Evolutionary conservation across 768 basidiomycete genomes (phyloP).

Genomic region (Calocybe cyanea): DNA sequence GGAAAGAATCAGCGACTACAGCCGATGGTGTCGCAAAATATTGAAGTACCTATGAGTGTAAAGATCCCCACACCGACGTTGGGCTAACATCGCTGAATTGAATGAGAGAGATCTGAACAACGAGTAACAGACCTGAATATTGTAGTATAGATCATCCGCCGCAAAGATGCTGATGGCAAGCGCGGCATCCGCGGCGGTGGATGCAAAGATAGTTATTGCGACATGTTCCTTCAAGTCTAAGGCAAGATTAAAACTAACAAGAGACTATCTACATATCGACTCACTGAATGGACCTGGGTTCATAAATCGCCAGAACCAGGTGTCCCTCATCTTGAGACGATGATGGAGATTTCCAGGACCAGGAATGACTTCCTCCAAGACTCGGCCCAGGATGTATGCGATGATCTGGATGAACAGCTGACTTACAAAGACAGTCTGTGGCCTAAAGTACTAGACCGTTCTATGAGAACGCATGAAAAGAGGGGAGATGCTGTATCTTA

Average conservation of each 20-base stretch:
- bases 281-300: constrained; percentile 64
- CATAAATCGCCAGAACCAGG: constrained; percentile 49
- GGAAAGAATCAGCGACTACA: neutral
- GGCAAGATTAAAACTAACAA: neutral
- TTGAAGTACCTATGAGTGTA: constrained; percentile 11
- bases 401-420: constrained; percentile 49
- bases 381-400: constrained; percentile 46
- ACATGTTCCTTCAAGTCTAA: constrained; percentile 56
- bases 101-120: neutral
- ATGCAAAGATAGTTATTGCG: constrained; percentile 57
- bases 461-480: neutral
- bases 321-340: constrained; percentile 27
- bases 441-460: constrained; percentile 41
- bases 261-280: constrained; percentile 15
- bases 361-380: constrained; percentile 37
- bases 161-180: constrained; percentile 59
- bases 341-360: constrained; percentile 27
- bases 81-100: neutral
- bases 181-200: constrained; percentile 56
- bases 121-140: constrained; percentile 20
- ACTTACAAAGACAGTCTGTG: constrained; percentile 32
- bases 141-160: constrained; percentile 45
- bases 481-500: constrained; percentile 15
- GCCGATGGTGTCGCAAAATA: neutral
- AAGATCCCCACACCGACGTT: constrained; percentile 11